Percentiles rank a stretch among this genome's conserved stretches.
phyloP scores from a whole-genome alignment of 805 yeast species.

The Candida tallmaniae region DNA sequence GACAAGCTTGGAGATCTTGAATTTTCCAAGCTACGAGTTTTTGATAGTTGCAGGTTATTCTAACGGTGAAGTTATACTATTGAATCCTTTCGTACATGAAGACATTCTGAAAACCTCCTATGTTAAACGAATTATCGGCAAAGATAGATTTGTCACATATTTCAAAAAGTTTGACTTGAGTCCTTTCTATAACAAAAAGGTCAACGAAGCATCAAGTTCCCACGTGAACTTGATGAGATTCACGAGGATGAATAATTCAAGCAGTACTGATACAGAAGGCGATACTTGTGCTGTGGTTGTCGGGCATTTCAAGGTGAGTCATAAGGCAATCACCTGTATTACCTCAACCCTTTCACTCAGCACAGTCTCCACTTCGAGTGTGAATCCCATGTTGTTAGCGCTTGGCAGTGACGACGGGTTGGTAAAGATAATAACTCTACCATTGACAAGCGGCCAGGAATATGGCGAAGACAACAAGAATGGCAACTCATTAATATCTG shows the following conservation, averaged over 20 bases:
- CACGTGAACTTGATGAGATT: no score
- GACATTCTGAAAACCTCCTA: constrained; percentile 9
- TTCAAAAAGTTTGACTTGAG: constrained; percentile 35
- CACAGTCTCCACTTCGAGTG: constrained; percentile 4
- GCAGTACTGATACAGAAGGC: background rate
- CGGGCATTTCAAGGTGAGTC: constrained; percentile 61
- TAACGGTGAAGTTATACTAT: constrained; percentile 56
- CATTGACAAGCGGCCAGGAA: constrained; percentile 22
- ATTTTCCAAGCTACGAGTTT: constrained; percentile 35
- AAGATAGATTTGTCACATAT: constrained; percentile 32
- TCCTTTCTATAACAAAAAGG: constrained; percentile 20
- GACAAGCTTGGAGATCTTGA: constrained; percentile 21
- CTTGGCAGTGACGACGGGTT: constrained; percentile 66
- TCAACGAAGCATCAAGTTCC: constrained; percentile 33
- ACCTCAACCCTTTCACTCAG: constrained; percentile 24
- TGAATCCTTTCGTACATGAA: constrained; percentile 29
- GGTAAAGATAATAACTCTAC: constrained; percentile 51
- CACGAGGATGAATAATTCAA: no score
- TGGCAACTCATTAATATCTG: constrained; percentile 34
- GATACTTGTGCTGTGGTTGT: constrained; percentile 18
- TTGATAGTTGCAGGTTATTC: constrained; percentile 56
- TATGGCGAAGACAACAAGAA: constrained; percentile 21
- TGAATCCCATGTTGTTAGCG: constrained; percentile 44
- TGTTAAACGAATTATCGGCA: constrained; percentile 15
- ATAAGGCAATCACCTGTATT: constrained; percentile 51